A percentile compares a stretch with the other conserved stretches of the same genome.
These are phyloP conservation scores for Dryadomyces quercivorus DNA, from an alignment of 2,329 filamentous ascomycete species.

Conservation along the genomic window DNA sequence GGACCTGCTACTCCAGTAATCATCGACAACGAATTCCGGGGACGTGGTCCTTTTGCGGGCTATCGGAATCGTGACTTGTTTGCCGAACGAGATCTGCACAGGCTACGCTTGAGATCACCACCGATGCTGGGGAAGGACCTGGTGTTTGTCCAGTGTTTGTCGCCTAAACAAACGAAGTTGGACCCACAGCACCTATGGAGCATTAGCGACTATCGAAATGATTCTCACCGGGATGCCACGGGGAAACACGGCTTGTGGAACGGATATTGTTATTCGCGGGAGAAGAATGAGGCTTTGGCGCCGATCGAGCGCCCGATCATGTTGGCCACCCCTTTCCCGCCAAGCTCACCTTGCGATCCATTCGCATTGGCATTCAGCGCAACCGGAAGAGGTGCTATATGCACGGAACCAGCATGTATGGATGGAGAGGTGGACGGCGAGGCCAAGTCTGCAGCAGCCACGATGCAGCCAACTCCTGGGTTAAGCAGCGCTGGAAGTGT, in stretches of 20 bases:
- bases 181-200: conserved; percentile 59
- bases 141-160: conserved; percentile 66
- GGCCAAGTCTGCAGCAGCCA: neutral
- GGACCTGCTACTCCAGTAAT: conserved; percentile 17
- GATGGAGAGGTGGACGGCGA: neutral
- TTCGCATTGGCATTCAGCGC: conserved; percentile 26
- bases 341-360: conserved; percentile 28
- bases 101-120: conserved; percentile 46
- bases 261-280: conserved; percentile 48
- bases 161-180: conserved; percentile 73
- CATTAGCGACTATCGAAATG: conserved; percentile 32
- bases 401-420: conserved; percentile 24
- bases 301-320: conserved; percentile 34
- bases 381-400: conserved; percentile 19
- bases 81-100: conserved; percentile 30
- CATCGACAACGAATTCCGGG: conserved; percentile 25
- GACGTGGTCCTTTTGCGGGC: conserved; percentile 29
- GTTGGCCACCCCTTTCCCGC: conserved; percentile 36
- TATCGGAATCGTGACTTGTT: conserved; percentile 35
- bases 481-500: conserved; percentile 10
- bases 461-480: conserved; percentile 5
- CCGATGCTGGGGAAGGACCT: conserved; percentile 84
- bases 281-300: conserved; percentile 24
- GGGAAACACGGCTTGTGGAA: conserved; percentile 62
- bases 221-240: conserved; percentile 40